Percentiles rank a stretch among this genome's conserved stretches.
phyloP scores from a whole-genome alignment of 2,329 filamentous ascomycete species.

The Alternaria triticimaculans region DNA sequence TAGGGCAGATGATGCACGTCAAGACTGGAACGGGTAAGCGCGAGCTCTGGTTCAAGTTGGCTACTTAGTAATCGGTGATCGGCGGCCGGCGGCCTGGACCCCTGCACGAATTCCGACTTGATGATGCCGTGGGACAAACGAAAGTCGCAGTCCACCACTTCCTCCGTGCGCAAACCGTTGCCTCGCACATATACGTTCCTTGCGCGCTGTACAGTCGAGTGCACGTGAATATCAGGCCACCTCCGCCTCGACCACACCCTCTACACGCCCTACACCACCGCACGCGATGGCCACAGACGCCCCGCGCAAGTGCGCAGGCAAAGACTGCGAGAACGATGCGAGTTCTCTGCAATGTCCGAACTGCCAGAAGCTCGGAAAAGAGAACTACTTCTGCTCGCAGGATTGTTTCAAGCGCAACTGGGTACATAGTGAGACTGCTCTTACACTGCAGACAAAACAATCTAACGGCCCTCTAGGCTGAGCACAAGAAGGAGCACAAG shows the following conservation, averaged over 20 bases:
- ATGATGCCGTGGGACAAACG: conserved; percentile 18
- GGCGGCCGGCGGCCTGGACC: conserved; percentile 21
- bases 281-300: conserved; percentile 44
- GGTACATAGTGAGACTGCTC: conserved; percentile 64
- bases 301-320: conserved; percentile 77
- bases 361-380: conserved; percentile 87
- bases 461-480: conserved; percentile 61
- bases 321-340: conserved; percentile 86
- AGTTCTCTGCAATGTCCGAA: conserved; percentile 90
- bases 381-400: conserved; percentile 96
- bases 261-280: neutral
- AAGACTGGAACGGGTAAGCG: conserved; percentile 26
- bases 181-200: neutral
- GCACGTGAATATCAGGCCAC: neutral
- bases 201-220: neutral
- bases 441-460: conserved; percentile 12
- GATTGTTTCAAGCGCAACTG: conserved; percentile 99
- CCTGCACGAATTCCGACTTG: conserved; percentile 19
- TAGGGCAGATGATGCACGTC: conserved; percentile 22
- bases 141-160: conserved; percentile 9
- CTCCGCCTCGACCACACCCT: neutral
- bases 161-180: conserved; percentile 28
- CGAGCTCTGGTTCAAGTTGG: conserved; percentile 1
- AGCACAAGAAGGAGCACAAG: conserved; percentile 87
- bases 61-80: conserved; percentile 31